Percentiles rank a stretch among this genome's conserved stretches.
Conservation (phyloP, 345 rosid species). For the Kernera saxatilis region DNA sequence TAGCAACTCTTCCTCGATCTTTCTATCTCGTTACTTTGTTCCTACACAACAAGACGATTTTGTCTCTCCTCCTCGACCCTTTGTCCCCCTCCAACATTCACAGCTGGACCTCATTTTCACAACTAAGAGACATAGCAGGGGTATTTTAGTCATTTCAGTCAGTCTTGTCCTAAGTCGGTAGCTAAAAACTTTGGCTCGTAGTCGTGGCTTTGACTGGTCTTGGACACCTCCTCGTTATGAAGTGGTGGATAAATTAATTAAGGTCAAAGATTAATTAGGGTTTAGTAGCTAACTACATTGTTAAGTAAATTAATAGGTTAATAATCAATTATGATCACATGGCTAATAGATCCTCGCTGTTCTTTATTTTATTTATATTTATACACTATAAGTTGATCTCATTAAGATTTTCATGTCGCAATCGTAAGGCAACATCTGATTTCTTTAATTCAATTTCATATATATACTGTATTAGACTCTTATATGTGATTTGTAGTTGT, state of each 20-base stretch:
- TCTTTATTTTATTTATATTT: neutral
- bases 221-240: slow-evolving; percentile 1
- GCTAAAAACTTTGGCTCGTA: neutral
- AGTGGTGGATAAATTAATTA: neutral
- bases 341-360: neutral
- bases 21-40: neutral
- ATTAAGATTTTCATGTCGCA: slow-evolving; percentile 1
- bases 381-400: neutral
- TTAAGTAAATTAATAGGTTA: neutral
- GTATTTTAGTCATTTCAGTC: neutral
- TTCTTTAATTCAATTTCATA: neutral
- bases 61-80: slow-evolving; percentile 16
- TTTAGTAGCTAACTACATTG: neutral
- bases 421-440: neutral
- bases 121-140: neutral
- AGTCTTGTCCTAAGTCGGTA: neutral
- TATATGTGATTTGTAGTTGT: neutral
- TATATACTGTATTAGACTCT: neutral
- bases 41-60: slow-evolving; percentile 10
- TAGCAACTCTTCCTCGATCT: neutral
- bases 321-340: neutral
- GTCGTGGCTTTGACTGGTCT: slow-evolving; percentile 17
- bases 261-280: slow-evolving; percentile 3
- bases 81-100: slow-evolving; percentile 28
- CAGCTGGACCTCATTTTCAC: slow-evolving; percentile 21